phyloP scores from a whole-genome alignment of 2,329 filamentous ascomycete genomes.

The Colletotrichum filicis region DNA sequence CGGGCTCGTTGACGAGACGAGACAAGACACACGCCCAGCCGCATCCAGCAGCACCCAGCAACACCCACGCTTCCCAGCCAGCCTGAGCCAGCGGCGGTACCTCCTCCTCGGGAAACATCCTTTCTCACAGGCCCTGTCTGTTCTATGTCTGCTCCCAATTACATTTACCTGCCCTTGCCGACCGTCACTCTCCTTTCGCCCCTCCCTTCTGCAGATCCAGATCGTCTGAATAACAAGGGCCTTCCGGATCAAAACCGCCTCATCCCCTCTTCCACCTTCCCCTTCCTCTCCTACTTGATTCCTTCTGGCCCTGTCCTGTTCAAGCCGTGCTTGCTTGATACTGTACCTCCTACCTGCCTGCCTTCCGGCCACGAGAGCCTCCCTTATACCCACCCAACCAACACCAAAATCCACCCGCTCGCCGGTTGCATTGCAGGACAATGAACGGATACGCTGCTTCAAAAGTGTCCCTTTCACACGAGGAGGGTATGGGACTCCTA shows the following conservation, averaged over 20 bases:
- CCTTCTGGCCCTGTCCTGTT: conserved; percentile 17
- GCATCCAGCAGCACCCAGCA: background rate
- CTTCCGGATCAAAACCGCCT: conserved; percentile 23
- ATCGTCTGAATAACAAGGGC: conserved; percentile 29
- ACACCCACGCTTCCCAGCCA: background rate
- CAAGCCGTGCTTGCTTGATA: background rate
- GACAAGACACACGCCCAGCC: conserved; percentile 17
- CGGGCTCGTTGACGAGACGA: conserved; percentile 31
- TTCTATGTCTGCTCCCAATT: conserved; percentile 23
- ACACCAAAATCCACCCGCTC: background rate
- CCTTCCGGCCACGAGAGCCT: conserved; percentile 3
- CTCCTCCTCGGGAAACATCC: conserved; percentile 23
- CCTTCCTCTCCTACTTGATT: conserved; percentile 6
- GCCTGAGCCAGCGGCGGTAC: background rate
- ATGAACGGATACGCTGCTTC: conserved; percentile 54
- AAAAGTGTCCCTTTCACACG: conserved; percentile 48
- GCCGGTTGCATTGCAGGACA: conserved; percentile 42
- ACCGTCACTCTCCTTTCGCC: conserved; percentile 31
- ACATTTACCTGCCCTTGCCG: conserved; percentile 33
- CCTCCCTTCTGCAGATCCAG: conserved; percentile 31
- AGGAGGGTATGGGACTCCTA: conserved; percentile 58
- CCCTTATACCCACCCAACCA: background rate
- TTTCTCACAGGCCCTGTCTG: conserved; percentile 18
- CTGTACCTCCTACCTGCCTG: conserved; percentile 1
- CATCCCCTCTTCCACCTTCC: conserved; percentile 17